These are phyloP conservation scores for Colletotrichum tanaceti DNA, from an alignment of 2,329 filamentous ascomycete species.

Conservation along the genomic window DNA sequence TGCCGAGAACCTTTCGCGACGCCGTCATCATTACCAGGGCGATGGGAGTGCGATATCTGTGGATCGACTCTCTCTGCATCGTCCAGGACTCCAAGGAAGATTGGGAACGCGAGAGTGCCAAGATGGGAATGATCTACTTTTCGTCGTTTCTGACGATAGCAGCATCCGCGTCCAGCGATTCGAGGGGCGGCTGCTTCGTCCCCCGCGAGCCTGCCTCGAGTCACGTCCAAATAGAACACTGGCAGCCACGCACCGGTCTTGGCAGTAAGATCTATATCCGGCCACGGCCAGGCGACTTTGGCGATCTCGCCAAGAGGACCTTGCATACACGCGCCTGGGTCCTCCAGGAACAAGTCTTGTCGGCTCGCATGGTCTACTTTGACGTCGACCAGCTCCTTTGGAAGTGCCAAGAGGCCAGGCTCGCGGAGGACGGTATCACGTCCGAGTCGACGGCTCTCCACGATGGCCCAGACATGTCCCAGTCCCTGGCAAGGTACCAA, in stretches of 20 bases:
- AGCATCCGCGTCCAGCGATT: background rate
- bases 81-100: conserved; percentile 25
- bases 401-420: conserved; percentile 35
- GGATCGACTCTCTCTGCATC: conserved; percentile 11
- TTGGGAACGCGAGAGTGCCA: background rate
- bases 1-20: conserved; percentile 17
- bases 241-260: background rate
- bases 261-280: background rate
- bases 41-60: conserved; percentile 17
- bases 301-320: background rate
- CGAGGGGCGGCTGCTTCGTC: background rate
- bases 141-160: background rate
- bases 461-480: background rate
- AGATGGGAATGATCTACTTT: background rate
- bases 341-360: conserved; percentile 43
- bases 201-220: background rate
- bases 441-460: background rate
- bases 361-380: conserved; percentile 41
- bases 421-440: background rate
- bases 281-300: background rate
- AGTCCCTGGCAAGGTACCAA: background rate
- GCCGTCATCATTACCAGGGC: conserved; percentile 20
- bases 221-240: background rate
- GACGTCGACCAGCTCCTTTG: conserved; percentile 39
- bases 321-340: conserved; percentile 43